phyloP scores from a whole-genome alignment of 768 basidiomycete species.

The Russula compacta region DNA sequence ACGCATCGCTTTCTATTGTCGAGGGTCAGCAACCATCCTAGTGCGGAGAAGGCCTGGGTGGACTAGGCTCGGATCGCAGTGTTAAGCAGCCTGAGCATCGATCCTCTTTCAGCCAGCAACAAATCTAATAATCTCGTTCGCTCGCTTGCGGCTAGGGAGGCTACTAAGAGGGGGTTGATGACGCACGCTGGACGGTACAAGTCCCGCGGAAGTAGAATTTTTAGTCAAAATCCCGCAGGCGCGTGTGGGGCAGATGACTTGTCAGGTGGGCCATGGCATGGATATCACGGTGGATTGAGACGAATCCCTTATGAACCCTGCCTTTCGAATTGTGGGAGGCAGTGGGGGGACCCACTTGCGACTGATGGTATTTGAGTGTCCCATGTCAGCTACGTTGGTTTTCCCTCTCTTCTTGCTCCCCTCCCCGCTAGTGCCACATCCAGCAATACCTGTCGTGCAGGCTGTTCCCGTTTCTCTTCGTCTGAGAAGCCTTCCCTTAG shows the following conservation, averaged over 20 bases:
- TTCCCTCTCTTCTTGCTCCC: not conserved
- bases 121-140: not conserved
- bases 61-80: no score
- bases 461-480: not conserved
- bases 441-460: not conserved
- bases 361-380: not conserved
- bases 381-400: not conserved
- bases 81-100: no score
- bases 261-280: conserved; percentile 8
- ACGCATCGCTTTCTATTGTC: no score
- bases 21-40: not conserved
- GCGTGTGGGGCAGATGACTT: conserved; percentile 13
- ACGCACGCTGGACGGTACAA: not conserved
- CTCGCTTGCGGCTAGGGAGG: no score
- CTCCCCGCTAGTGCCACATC: not conserved
- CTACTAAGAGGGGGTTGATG: no score
- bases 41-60: not conserved
- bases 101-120: not conserved
- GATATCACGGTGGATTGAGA: not conserved
- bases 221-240: not conserved
- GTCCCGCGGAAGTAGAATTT: not conserved
- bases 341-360: not conserved
- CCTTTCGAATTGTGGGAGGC: not conserved
- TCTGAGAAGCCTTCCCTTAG: not conserved
- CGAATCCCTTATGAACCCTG: conserved; percentile 7